Base-by-base conservation (phyloP, 352 stramenopile genomes). In the Phytophthora chlamydospora region DNA sequence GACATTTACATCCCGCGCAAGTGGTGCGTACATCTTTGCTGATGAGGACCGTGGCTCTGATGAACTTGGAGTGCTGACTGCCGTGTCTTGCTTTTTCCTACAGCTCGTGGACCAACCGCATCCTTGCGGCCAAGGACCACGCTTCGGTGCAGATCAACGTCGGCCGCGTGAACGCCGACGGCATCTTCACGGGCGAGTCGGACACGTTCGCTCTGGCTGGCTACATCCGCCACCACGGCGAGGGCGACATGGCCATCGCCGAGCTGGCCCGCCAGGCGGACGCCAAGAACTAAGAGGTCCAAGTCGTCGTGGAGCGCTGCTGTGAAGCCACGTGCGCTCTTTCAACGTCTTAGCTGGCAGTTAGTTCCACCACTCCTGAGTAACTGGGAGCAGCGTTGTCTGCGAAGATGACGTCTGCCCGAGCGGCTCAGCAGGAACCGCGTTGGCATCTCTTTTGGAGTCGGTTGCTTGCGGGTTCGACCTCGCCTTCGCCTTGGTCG, bases 1-100 rank as follows among this genome's bases (percentile, higher is more conserved):
- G 97, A 99, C 71, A 97, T 99, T 70, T 99, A 99, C 85, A 97
- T 99, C 82, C 97, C 97, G 62, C 90, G 97, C 82, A 99, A 99
- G 80, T 99, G 97, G 86, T 95, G 65, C 63, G 85, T 85, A 29
- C 24, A 29, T 29, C 4, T 29, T 1, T 3, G 4, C 24, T 29
- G 24, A 29, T 29, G 24, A 29, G 24, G 24, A 29, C 24, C 24
- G 24, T 29, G 4, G 2, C 24, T 29, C 5, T 29, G 24, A 29
- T 24, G 21, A 24, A 24, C 29, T 50, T 21, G 0, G 29, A 55
- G n/a, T 58, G 13, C 51, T 67, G 45, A 56, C 31, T 58, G 1
- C 3, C 17, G 7, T 19, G n/a, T 16, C 50, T 4, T 43, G 19
- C 7, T 41, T 51, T 46, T 0, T 39, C 9, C n/a, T 62, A 41